Conservation (phyloP, 495 filamentous ascomycete species). For the Geoglossum glabrum region DNA sequence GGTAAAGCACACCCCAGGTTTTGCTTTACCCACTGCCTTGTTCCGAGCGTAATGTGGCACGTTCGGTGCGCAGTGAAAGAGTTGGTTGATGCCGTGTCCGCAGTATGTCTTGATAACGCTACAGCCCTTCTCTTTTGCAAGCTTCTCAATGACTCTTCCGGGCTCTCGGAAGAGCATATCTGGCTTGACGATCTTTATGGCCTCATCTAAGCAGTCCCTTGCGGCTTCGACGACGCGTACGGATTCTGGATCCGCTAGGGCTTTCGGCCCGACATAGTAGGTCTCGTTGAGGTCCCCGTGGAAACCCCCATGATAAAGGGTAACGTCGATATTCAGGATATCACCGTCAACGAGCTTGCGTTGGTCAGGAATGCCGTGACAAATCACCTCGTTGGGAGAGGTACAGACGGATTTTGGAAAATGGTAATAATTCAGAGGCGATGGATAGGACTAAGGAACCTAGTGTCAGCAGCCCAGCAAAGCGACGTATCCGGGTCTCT, state of each 20-base stretch:
- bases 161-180: slow-evolving; percentile 71
- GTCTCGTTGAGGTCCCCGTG: slow-evolving; percentile 86
- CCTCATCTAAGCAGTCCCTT: slow-evolving; percentile 61
- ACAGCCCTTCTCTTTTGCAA: slow-evolving; percentile 57
- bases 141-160: slow-evolving; percentile 68
- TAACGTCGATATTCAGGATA: slow-evolving; percentile 79
- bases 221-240: slow-evolving; percentile 74
- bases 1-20: slow-evolving; percentile 81
- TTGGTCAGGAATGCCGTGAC: slow-evolving; percentile 77
- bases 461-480: neutral
- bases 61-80: slow-evolving; percentile 73
- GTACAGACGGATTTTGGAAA: slow-evolving; percentile 98
- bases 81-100: slow-evolving; percentile 67
- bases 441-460: slow-evolving; percentile 71
- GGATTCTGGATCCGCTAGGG: slow-evolving; percentile 50
- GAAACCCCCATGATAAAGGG: slow-evolving; percentile 69
- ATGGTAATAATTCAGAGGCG: slow-evolving; percentile 83
- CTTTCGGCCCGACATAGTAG: slow-evolving; percentile 69
- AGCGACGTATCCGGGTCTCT: neutral
- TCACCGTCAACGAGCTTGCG: slow-evolving; percentile 63
- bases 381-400: slow-evolving; percentile 89
- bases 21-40: slow-evolving; percentile 72
- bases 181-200: slow-evolving; percentile 70
- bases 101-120: slow-evolving; percentile 80
- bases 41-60: slow-evolving; percentile 81